phyloP scores from a whole-genome alignment of 192 early-diverging fungal genomes.

The Powellomyces hirtus region DNA sequence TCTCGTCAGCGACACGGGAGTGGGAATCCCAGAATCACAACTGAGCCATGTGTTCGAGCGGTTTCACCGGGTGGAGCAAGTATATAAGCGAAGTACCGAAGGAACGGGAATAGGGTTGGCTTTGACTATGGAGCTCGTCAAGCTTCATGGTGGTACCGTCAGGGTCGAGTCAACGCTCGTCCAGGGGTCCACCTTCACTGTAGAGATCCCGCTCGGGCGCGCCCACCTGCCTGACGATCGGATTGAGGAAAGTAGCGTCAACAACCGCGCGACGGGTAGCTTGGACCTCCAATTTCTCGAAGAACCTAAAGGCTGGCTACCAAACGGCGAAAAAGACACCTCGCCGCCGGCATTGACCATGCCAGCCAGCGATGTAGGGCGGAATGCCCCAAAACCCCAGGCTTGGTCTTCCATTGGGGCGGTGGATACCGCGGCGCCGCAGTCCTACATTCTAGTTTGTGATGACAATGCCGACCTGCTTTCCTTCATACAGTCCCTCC shows the following conservation, averaged over 20 bases:
- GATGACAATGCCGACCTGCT: conserved; percentile 28
- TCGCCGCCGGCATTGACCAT: background rate
- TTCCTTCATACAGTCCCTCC: conserved; percentile 6
- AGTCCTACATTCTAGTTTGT: conserved; percentile 4
- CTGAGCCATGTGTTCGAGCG: conserved; percentile 37
- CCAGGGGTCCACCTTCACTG: conserved; percentile 6
- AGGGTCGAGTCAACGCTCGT: conserved; percentile 27
- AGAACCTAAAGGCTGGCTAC: conserved; percentile 13
- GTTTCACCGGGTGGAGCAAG: conserved; percentile 1
- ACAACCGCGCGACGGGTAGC: background rate
- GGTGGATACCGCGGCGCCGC: background rate
- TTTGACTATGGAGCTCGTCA: conserved; percentile 44
- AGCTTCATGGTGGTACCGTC: conserved; percentile 44
- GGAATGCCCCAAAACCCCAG: background rate
- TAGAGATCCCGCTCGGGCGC: conserved; percentile 4
- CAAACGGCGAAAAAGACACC: background rate
- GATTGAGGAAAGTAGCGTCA: background rate
- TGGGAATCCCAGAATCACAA: conserved; percentile 42
- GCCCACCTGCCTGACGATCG: background rate
- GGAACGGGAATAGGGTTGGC: conserved; percentile 58
- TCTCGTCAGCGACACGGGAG: conserved; percentile 26
- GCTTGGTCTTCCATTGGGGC: background rate
- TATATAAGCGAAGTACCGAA: conserved; percentile 24
- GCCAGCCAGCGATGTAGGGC: background rate
- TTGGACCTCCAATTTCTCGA: conserved; percentile 20